phyloP scores from a whole-genome alignment of 1,284 basidiomycete species.

The Moesziomyces globuligerus region DNA sequence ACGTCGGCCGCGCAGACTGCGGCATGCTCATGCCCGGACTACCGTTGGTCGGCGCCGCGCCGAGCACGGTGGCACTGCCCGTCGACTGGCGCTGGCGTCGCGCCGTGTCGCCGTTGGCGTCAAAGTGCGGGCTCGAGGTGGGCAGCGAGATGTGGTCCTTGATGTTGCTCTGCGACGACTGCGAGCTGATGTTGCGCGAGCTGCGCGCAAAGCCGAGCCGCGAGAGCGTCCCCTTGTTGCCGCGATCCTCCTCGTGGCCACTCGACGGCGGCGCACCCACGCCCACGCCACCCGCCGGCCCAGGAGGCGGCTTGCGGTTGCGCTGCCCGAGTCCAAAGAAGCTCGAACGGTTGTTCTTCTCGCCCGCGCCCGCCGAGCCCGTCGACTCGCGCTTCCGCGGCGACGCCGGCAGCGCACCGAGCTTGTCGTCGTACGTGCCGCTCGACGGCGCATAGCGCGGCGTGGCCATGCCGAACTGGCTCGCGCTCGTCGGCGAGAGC shows the following conservation, averaged over 20 bases:
- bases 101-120: conserved; percentile 53
- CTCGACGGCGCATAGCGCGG: conserved; percentile 23
- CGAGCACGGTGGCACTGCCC: conserved; percentile 9
- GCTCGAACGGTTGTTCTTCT: conserved; percentile 51
- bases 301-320: conserved; percentile 54
- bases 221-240: conserved; percentile 51
- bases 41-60: conserved; percentile 1
- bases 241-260: conserved; percentile 33
- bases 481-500: conserved; percentile 15
- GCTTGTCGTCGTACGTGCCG: conserved; percentile 34
- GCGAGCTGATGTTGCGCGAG: conserved; percentile 36
- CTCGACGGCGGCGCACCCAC: conserved; percentile 13
- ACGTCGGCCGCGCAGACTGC: conserved; percentile 19
- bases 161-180: conserved; percentile 39
- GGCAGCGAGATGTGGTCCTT: conserved; percentile 66
- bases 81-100: conserved; percentile 45
- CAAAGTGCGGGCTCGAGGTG: conserved; percentile 58
- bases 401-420: conserved; percentile 43
- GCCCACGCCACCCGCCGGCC: conserved; percentile 9
- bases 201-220: conserved; percentile 53
- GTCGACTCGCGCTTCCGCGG: conserved; percentile 55
- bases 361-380: conserved; percentile 21
- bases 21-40: conserved; percentile 23
- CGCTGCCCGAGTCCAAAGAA: conserved; percentile 57
- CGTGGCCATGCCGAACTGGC: conserved; percentile 28